These are phyloP conservation scores for Colletotrichum sp. DNA, from an alignment of 2,329 filamentous ascomycete species.

Conservation along the genomic window DNA sequence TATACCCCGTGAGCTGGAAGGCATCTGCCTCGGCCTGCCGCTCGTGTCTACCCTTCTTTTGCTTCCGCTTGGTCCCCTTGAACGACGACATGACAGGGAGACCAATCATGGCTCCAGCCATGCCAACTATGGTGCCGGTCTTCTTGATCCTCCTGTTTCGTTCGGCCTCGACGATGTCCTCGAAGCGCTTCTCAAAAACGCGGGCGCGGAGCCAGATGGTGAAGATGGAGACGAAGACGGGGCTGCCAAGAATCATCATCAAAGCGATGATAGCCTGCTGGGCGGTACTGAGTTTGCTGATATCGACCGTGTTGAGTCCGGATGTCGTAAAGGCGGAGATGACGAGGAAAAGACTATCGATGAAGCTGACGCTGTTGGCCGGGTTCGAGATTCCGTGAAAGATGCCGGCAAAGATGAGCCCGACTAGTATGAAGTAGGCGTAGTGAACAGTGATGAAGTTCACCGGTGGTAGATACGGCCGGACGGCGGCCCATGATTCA, in stretches of 20 bases:
- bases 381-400: slow-evolving; percentile 65
- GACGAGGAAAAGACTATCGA: slow-evolving; percentile 70
- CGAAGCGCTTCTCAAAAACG: slow-evolving; percentile 68
- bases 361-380: slow-evolving; percentile 59
- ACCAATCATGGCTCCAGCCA: slow-evolving; percentile 25
- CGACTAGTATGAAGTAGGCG: slow-evolving; percentile 65
- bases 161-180: slow-evolving; percentile 52
- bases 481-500: slow-evolving; percentile 1
- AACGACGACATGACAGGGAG: slow-evolving; percentile 19
- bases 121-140: slow-evolving; percentile 25
- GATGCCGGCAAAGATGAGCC: slow-evolving; percentile 62
- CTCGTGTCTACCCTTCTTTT: slow-evolving; percentile 2
- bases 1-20: background rate
- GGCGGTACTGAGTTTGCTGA: slow-evolving; percentile 68
- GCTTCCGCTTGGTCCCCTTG: background rate
- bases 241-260: slow-evolving; percentile 69
- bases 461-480: slow-evolving; percentile 40
- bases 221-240: slow-evolving; percentile 69
- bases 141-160: slow-evolving; percentile 35
- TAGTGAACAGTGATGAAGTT: slow-evolving; percentile 73
- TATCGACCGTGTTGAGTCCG: slow-evolving; percentile 71
- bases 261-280: slow-evolving; percentile 71
- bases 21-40: slow-evolving; percentile 9
- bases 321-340: slow-evolving; percentile 71
- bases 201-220: slow-evolving; percentile 65